Evolutionary conservation across 345 rosid species (phyloP), one percentile per base, ranked within the genome.

Genomic region (Boechera stricta): DNA sequence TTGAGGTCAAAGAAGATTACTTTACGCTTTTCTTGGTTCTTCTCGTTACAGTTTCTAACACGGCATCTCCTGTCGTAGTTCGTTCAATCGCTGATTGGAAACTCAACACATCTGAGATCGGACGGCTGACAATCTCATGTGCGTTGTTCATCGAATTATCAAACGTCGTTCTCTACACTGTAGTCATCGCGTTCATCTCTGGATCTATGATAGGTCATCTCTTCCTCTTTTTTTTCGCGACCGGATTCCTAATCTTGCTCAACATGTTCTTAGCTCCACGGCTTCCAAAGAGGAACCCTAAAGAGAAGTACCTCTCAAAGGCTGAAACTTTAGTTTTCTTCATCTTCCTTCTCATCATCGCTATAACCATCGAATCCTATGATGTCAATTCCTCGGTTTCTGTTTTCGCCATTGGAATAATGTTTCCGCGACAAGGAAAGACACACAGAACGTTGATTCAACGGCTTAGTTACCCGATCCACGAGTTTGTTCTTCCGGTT

Each of bases 351-450:
- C 66, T 86, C 5, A 41, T 73, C 24, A 52, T 86, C 5, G 80
- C 88, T 1, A 57, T 82, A 21, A 9, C 82, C 7, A 78, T 78
- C 10, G 97, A 94, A 79, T 44, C 69, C 21, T 56, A 64, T 7
- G 86, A 86, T 2, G 82, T 61, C 11, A 90, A 79, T 58, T 82
- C 89, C 51, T 64, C 85, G 2, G 61, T 88, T 24, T 61, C 85
- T 35, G 84, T 83, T 58, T 94, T 89, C 78, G 31, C 89, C 52
- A 64, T 89, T 3, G 98, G 98, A 18, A 54, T 92, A 73, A 59
- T 86, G 87, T 90, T 90, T 82, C 98, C 98, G 2, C 77, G 95
- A 67, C 90, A 88, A 76, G 97, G 98, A 31, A 92, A 92, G 68
- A 84, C 92, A 1, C 82, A 84, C 4, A 64, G 98, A 63, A 94